These are phyloP conservation scores for Verticillium albo-atrum DNA, from an alignment of 2,329 filamentous ascomycete species.

Conservation along the genomic window DNA sequence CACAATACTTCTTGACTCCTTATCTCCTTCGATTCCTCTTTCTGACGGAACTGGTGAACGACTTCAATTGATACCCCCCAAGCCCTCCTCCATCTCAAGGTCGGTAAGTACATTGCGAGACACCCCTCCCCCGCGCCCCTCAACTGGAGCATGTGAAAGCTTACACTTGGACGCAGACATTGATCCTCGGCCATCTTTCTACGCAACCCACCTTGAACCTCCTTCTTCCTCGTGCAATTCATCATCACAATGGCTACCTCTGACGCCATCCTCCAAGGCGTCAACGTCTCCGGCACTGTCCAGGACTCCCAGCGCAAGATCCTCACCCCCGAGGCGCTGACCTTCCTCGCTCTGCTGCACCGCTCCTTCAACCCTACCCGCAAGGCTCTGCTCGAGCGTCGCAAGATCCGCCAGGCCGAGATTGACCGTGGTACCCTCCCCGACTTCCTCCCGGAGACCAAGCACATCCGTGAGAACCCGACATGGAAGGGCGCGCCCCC, in stretches of 20 bases:
- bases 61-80: constrained; percentile 5
- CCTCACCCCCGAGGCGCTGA: constrained; percentile 73
- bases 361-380: constrained; percentile 79
- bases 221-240: neutral
- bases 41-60: neutral
- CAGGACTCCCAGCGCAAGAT: constrained; percentile 74
- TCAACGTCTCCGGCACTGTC: constrained; percentile 71
- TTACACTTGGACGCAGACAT: neutral
- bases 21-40: constrained; percentile 1
- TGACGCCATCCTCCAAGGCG: constrained; percentile 61
- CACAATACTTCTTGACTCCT: neutral
- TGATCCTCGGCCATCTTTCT: neutral
- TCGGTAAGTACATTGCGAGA: neutral
- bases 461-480: constrained; percentile 80
- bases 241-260: constrained; percentile 59
- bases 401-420: constrained; percentile 74
- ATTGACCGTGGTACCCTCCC: constrained; percentile 76
- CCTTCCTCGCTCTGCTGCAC: constrained; percentile 82
- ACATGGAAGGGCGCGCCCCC: constrained; percentile 82
- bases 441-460: constrained; percentile 86
- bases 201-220: neutral
- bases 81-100: neutral
- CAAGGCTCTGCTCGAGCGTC: constrained; percentile 75
- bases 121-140: no score
- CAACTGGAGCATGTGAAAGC: neutral